Evolutionary conservation across 768 basidiomycete genomes (phyloP).

Genomic region (Podaxis mareebaensis): DNA sequence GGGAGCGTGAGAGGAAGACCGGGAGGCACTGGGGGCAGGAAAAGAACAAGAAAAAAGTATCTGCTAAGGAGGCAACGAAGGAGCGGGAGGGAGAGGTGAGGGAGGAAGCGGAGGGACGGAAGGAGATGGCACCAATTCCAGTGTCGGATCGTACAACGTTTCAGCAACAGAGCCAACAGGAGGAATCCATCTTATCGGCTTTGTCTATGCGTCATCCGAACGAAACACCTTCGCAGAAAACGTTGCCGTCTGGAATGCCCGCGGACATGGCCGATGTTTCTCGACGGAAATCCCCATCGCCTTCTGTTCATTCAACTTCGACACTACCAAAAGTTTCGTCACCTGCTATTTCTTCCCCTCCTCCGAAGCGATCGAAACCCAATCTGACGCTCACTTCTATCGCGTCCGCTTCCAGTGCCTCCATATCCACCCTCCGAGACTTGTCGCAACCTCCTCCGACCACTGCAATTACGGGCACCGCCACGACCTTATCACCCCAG

Average conservation of each 20-base stretch:
- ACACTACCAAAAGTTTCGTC: background rate
- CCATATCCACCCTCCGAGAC: background rate
- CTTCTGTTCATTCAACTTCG: background rate
- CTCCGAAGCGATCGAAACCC: background rate
- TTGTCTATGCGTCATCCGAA: background rate
- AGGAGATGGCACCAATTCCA: background rate
- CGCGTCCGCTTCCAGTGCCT: background rate
- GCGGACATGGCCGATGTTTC: background rate
- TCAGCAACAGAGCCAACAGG: background rate
- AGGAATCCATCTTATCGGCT: background rate
- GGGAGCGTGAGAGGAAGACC: background rate
- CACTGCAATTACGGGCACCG: background rate
- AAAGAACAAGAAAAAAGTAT: background rate
- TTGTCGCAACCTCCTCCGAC: background rate
- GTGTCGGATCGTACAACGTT: background rate
- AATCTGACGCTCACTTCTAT: background rate
- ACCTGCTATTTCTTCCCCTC: background rate
- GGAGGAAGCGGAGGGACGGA: background rate
- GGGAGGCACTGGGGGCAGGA: background rate
- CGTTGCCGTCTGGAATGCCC: background rate
- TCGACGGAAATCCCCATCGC: background rate
- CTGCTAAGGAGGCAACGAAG: background rate
- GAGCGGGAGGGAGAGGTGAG: background rate
- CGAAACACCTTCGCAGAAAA: background rate
- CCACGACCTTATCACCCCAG: background rate